phyloP scores from a whole-genome alignment of 805 yeast species.

The Isabelozyma rhagii region DNA sequence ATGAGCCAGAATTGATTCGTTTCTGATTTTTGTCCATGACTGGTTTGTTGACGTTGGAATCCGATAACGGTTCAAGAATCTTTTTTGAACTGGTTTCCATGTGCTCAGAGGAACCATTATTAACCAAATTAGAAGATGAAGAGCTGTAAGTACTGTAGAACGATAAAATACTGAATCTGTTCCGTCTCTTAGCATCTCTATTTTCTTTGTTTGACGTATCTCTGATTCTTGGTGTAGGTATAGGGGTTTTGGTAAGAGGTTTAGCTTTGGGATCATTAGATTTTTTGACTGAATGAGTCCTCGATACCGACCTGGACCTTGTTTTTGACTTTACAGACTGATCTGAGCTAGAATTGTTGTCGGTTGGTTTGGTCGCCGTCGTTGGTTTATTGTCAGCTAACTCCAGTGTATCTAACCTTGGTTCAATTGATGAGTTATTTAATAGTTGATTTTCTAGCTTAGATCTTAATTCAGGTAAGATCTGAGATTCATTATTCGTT shows the following conservation, averaged over 20 bases:
- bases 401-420: neutral
- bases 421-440: neutral
- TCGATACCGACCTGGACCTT: neutral
- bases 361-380: neutral
- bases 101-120: constrained; percentile 3
- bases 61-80: constrained; percentile 31
- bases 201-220: constrained; percentile 10
- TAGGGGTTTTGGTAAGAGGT: neutral
- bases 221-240: neutral
- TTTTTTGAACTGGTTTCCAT: constrained; percentile 13
- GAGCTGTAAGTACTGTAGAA: constrained; percentile 36
- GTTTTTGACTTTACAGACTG: neutral
- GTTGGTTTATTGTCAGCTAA: neutral
- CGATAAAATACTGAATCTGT: constrained; percentile 42
- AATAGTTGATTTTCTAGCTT: neutral
- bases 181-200: constrained; percentile 31
- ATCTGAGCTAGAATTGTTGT: neutral
- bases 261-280: constrained; percentile 1
- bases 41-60: constrained; percentile 18
- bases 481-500: neutral
- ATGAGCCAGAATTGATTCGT: constrained; percentile 24
- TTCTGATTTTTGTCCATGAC: constrained; percentile 14
- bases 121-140: constrained; percentile 11
- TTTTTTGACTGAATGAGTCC: neutral
- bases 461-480: neutral